These are phyloP conservation scores for Heliocybe sulcata DNA, from an alignment of 1,284 basidiomycete genomes.

Conservation along the genomic window DNA sequence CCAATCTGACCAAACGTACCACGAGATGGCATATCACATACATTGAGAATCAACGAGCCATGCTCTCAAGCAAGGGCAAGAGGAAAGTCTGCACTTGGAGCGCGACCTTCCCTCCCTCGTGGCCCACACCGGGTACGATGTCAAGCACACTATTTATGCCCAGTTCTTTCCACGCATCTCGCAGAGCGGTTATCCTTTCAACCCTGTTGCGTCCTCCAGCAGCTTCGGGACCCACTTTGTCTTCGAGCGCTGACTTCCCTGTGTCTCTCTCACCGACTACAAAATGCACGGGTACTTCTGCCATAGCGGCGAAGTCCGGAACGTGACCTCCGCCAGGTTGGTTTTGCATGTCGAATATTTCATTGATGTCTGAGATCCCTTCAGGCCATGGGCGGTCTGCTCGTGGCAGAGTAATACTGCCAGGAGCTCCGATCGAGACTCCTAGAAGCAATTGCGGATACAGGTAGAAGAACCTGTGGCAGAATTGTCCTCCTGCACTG, in stretches of 20 bases:
- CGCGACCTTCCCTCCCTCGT: not conserved
- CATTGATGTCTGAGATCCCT: constrained; percentile 11
- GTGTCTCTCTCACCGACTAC: constrained; percentile 17
- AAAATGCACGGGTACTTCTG: constrained; percentile 13
- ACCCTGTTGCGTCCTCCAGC: not conserved
- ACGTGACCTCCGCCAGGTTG: not conserved
- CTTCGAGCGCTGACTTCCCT: constrained; percentile 6
- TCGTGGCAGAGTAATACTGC: constrained; percentile 14
- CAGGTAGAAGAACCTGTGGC: constrained; percentile 18
- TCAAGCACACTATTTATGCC: not conserved
- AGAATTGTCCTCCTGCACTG: constrained; percentile 20
- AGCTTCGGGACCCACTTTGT: not conserved
- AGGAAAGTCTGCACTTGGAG: not conserved
- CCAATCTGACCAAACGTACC: no score
- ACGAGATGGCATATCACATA: no score
- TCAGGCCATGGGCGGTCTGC: constrained; percentile 12
- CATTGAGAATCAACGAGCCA: no score
- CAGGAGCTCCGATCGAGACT: constrained; percentile 18
- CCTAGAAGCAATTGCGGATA: constrained; percentile 13
- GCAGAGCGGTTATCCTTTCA: not conserved
- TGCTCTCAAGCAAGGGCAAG: not conserved
- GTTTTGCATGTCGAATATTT: constrained; percentile 6
- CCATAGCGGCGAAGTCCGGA: constrained; percentile 9
- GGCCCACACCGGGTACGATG: not conserved
- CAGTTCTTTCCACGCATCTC: not conserved